Evolutionary conservation across 371 early-diverging fungal species (phyloP).

Genomic region (Cokeromyces recurvatus): DNA sequence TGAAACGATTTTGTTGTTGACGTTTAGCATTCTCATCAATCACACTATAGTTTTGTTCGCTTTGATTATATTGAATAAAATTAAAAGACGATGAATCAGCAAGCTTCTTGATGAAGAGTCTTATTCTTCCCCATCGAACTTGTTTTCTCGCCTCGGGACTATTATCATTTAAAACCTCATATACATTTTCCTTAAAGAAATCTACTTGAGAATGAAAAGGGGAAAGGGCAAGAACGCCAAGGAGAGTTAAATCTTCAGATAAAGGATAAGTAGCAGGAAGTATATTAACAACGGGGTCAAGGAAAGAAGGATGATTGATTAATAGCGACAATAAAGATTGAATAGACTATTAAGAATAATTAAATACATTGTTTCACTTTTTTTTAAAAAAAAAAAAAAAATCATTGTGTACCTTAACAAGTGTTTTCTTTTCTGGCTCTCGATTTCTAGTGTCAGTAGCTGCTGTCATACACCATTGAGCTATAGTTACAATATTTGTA

Average conservation of each 20-base stretch:
- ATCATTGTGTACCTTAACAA: constrained; percentile 30
- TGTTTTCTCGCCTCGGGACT: constrained; percentile 29
- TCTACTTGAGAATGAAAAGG: constrained; percentile 35
- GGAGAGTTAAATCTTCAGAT: constrained; percentile 33
- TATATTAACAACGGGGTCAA: constrained; percentile 33
- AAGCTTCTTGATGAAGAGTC: constrained; percentile 30
- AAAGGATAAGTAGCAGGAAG: constrained; percentile 36
- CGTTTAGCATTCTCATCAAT: constrained; percentile 58
- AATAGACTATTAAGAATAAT: constrained; percentile 14
- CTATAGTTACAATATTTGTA: constrained; percentile 22
- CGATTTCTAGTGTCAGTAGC: constrained; percentile 13
- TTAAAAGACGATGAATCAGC: constrained; percentile 41
- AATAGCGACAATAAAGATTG: constrained; percentile 31
- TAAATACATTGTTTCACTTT: background rate
- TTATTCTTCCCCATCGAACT: constrained; percentile 43
- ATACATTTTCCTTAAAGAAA: constrained; percentile 34
- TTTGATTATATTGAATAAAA: constrained; percentile 46
- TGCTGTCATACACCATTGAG: constrained; percentile 30
- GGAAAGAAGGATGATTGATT: constrained; percentile 33
- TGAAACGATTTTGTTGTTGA: constrained; percentile 50
- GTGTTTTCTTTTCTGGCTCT: constrained; percentile 18
- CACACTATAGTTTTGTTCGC: constrained; percentile 47
- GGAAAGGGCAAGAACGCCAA: constrained; percentile 29
- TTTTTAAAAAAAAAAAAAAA: no score
- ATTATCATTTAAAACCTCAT: constrained; percentile 15